These are phyloP conservation scores for Neonectria punicea DNA, from an alignment of 2,329 filamentous ascomycete genomes.

Conservation along the genomic window DNA sequence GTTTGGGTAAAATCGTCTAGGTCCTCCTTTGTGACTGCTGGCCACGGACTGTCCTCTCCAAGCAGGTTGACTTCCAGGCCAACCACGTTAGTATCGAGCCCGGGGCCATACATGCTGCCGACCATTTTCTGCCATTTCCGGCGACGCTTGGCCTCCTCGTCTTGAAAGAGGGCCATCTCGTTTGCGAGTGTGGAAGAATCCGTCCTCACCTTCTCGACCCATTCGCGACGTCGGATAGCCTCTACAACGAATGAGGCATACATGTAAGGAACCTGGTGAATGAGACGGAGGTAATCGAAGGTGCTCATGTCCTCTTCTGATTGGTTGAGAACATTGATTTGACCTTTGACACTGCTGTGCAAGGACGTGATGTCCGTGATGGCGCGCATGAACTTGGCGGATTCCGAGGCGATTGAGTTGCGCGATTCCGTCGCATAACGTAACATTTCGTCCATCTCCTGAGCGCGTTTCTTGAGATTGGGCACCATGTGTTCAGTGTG, in stretches of 20 bases:
- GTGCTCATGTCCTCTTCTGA: slow-evolving; percentile 81
- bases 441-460: slow-evolving; percentile 71
- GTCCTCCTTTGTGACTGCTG: slow-evolving; percentile 78
- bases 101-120: slow-evolving; percentile 77
- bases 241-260: slow-evolving; percentile 92
- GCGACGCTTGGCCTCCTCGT: slow-evolving; percentile 89
- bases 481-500: slow-evolving; percentile 72
- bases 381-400: slow-evolving; percentile 79
- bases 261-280: slow-evolving; percentile 85
- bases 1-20: slow-evolving; percentile 77
- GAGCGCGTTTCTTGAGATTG: slow-evolving; percentile 63
- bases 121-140: slow-evolving; percentile 92
- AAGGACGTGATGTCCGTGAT: slow-evolving; percentile 84
- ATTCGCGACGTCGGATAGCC: slow-evolving; percentile 86
- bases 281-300: slow-evolving; percentile 82
- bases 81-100: slow-evolving; percentile 74
- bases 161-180: slow-evolving; percentile 90
- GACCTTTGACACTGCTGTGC: slow-evolving; percentile 76
- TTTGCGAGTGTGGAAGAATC: slow-evolving; percentile 91
- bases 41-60: slow-evolving; percentile 84
- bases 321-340: slow-evolving; percentile 76
- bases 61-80: slow-evolving; percentile 88
- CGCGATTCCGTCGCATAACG: slow-evolving; percentile 71
- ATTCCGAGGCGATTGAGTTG: slow-evolving; percentile 73
- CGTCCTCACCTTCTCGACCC: slow-evolving; percentile 88